A percentile compares a stretch with the other conserved stretches of the same genome.
phyloP scores from a whole-genome alignment of 305 asterid genomes.

The Solanum hybrid region DNA sequence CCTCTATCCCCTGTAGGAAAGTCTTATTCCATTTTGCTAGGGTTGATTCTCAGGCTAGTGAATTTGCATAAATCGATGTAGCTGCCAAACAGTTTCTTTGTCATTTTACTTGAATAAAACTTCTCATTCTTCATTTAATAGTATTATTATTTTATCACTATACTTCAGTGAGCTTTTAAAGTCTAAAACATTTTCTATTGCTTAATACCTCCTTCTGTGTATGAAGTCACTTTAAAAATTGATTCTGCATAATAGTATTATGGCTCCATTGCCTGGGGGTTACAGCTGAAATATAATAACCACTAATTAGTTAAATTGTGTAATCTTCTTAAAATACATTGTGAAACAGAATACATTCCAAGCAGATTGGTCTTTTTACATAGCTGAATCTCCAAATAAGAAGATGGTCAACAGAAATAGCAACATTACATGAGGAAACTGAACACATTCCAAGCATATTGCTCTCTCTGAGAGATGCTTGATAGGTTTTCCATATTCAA shows the following conservation, averaged over 20 bases:
- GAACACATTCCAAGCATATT: neutral
- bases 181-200: neutral
- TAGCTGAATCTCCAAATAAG: neutral
- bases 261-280: neutral
- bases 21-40: neutral
- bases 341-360: neutral
- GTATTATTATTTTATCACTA: neutral
- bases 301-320: neutral
- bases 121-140: neutral
- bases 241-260: neutral
- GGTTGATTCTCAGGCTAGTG: neutral
- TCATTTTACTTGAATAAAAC: neutral
- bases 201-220: neutral
- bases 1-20: neutral
- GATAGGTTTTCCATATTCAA: neutral
- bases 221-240: neutral
- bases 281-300: neutral
- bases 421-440: neutral
- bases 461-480: neutral
- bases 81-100: neutral
- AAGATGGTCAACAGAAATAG: neutral
- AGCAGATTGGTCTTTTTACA: neutral
- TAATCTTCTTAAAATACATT: neutral
- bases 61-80: neutral
- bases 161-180: neutral